Evolutionary conservation across 129 eudicot species (phyloP).

Genomic region (Lactuca saligna): DNA sequence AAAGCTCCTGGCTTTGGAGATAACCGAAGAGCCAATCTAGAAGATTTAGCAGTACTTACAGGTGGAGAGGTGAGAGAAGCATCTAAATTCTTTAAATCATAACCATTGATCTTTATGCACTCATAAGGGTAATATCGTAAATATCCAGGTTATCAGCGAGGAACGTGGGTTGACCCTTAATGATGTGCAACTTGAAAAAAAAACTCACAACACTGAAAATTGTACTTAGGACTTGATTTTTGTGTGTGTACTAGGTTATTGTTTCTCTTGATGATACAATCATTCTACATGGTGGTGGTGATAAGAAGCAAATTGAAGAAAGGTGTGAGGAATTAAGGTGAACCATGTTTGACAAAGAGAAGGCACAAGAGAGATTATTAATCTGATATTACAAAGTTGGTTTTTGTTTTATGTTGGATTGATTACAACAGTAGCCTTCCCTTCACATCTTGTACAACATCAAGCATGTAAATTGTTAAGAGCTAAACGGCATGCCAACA

Average conservation of each 20-base stretch:
- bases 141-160: slow-evolving; percentile 74
- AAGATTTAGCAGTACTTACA: slow-evolving; percentile 88
- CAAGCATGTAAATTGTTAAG: not conserved
- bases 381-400: not conserved
- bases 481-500: not conserved
- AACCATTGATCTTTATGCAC: slow-evolving; percentile 9
- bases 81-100: slow-evolving; percentile 4
- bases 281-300: slow-evolving; percentile 87
- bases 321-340: slow-evolving; percentile 85
- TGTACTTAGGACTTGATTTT: not conserved
- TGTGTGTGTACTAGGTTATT: slow-evolving; percentile 53
- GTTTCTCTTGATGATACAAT: slow-evolving; percentile 93
- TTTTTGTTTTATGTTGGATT: not conserved
- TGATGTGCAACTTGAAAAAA: slow-evolving; percentile 53
- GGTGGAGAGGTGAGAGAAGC: slow-evolving; percentile 83
- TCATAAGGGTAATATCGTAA: not conserved
- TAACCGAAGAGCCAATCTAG: slow-evolving; percentile 85
- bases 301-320: slow-evolving; percentile 84
- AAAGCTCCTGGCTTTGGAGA: slow-evolving; percentile 99
- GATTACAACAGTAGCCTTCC: slow-evolving; percentile 6
- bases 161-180: slow-evolving; percentile 73
- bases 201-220: not conserved
- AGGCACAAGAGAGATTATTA: slow-evolving; percentile 92
- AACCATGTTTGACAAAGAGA: slow-evolving; percentile 83
- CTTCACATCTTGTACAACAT: slow-evolving; percentile 26